Conservation (phyloP, 805 yeast genomes). For the Saccharomycopsis oosterbeekiorum region DNA sequence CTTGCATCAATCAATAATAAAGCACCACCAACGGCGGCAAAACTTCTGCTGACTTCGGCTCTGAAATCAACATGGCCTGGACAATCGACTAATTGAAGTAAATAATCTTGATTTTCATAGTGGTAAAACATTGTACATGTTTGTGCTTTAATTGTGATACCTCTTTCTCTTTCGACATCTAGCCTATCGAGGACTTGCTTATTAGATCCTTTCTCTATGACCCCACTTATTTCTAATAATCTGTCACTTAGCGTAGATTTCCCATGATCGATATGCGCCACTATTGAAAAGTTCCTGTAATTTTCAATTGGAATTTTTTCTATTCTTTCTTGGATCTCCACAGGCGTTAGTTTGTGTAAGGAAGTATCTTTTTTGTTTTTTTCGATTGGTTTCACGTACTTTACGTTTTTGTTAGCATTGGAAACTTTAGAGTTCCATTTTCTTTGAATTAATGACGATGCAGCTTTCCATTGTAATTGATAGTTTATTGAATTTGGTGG, state of each 20-base stretch:
- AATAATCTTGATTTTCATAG: slow-evolving; percentile 58
- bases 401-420: not conserved
- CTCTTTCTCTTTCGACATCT: slow-evolving; percentile 93
- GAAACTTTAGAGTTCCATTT: not conserved
- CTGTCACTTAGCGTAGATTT: slow-evolving; percentile 87
- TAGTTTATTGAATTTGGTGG: not conserved
- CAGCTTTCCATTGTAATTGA: not conserved
- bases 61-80: slow-evolving; percentile 98
- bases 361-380: not conserved
- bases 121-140: slow-evolving; percentile 89
- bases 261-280: slow-evolving; percentile 90
- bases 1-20: slow-evolving; percentile 83
- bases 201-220: slow-evolving; percentile 64
- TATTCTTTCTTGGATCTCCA: not conserved
- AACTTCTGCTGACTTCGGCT: slow-evolving; percentile 86
- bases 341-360: not conserved
- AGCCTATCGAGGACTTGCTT: slow-evolving; percentile 82
- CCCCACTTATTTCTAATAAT: slow-evolving; percentile 79
- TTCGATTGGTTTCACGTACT: not conserved
- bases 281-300: slow-evolving; percentile 86
- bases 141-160: slow-evolving; percentile 95
- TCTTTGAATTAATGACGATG: not conserved
- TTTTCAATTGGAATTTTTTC: slow-evolving; percentile 65
- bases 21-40: slow-evolving; percentile 96
- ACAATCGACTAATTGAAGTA: slow-evolving; percentile 87